These are phyloP conservation scores for Allium cepa DNA, from an alignment of 106 monocot species.

Conservation along the genomic window DNA sequence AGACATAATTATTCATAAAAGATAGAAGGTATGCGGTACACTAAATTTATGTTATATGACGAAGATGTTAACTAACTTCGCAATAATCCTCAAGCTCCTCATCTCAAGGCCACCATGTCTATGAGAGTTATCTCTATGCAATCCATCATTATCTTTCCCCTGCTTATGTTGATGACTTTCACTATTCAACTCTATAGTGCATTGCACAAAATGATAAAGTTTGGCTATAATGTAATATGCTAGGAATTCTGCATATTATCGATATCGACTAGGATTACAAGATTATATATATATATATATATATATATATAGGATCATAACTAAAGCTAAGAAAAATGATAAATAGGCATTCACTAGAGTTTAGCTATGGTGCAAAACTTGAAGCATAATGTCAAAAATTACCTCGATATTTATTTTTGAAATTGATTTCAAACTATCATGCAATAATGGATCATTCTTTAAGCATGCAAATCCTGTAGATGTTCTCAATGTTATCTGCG, in stretches of 20 bases:
- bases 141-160: slow-evolving; percentile 69
- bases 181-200: slow-evolving; percentile 63
- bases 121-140: slow-evolving; percentile 38
- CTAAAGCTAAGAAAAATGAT: background rate
- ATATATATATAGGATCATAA: too few relatives aligned
- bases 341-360: background rate
- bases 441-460: slow-evolving; percentile 30
- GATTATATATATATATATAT: background rate
- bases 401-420: slow-evolving; percentile 83
- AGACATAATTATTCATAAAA: too few relatives aligned
- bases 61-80: slow-evolving; percentile 44
- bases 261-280: background rate
- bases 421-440: slow-evolving; percentile 41
- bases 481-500: slow-evolving; percentile 48
- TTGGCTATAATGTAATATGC: background rate
- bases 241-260: background rate
- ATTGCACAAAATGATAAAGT: slow-evolving; percentile 26
- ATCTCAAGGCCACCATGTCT: slow-evolving; percentile 81
- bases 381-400: background rate
- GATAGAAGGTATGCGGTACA: too few relatives aligned
- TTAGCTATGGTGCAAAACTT: background rate
- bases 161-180: slow-evolving; percentile 58
- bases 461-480: slow-evolving; percentile 47
- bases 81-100: slow-evolving; percentile 92
- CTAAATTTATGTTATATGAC: too few relatives aligned